phyloP scores from a whole-genome alignment of 257 asterid genomes.

The Nicotiana tabacum region DNA sequence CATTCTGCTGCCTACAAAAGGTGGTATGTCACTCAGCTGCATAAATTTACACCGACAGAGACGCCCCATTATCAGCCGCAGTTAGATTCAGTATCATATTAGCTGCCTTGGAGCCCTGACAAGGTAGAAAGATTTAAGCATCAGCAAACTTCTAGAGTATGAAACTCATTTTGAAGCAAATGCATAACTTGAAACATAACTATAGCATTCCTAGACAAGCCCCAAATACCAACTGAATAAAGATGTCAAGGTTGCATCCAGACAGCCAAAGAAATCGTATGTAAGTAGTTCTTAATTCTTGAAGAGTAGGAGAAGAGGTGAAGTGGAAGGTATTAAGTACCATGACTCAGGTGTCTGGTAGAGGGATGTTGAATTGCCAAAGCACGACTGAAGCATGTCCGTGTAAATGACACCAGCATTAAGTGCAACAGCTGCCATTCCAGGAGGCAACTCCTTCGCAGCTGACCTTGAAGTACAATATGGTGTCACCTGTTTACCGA shows the following conservation, averaged over 20 bases:
- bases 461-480: slow-evolving; percentile 90
- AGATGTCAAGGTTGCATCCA: not conserved
- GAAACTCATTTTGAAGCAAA: not conserved
- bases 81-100: slow-evolving; percentile 83
- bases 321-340: slow-evolving; percentile 28
- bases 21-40: not conserved
- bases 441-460: slow-evolving; percentile 90
- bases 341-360: slow-evolving; percentile 89
- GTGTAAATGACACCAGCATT: slow-evolving; percentile 93
- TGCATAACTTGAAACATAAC: not conserved
- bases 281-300: not conserved
- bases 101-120: slow-evolving; percentile 97
- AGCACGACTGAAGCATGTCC: slow-evolving; percentile 92
- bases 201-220: not conserved
- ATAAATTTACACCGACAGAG: slow-evolving; percentile 54
- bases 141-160: not conserved
- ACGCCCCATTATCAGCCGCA: slow-evolving; percentile 74
- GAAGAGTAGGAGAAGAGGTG: slow-evolving; percentile 1
- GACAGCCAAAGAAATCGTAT: not conserved
- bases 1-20: not conserved
- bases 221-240: not conserved
- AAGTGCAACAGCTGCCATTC: slow-evolving; percentile 76
- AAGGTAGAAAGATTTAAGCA: not conserved
- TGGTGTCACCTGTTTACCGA: slow-evolving; percentile 68
- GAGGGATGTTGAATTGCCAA: slow-evolving; percentile 72